These are phyloP conservation scores for Didymosphaeria variabile DNA, from an alignment of 2,329 filamentous ascomycete genomes.

Conservation along the genomic window DNA sequence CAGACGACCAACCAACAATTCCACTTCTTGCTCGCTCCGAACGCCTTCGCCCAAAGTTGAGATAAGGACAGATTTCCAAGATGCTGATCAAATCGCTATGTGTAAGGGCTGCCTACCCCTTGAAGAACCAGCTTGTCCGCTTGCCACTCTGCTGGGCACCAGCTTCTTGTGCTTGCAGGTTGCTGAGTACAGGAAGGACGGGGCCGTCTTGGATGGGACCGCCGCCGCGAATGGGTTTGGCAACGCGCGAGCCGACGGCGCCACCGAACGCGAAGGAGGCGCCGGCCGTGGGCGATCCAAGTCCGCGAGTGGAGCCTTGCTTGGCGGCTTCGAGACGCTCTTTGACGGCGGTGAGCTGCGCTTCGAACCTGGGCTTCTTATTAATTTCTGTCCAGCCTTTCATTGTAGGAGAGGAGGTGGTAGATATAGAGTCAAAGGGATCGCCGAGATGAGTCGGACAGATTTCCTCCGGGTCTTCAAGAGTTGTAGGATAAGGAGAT, in stretches of 20 bases:
- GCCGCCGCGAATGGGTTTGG: slow-evolving; percentile 69
- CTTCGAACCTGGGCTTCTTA: slow-evolving; percentile 78
- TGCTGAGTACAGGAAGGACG: slow-evolving; percentile 54
- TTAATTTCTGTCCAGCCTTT: slow-evolving; percentile 19
- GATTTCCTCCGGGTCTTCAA: background rate
- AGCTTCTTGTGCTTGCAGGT: slow-evolving; percentile 60
- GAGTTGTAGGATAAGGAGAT: background rate
- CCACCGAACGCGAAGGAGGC: slow-evolving; percentile 72
- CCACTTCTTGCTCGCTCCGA: slow-evolving; percentile 2
- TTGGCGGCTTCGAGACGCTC: slow-evolving; percentile 97
- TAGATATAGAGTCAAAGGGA: slow-evolving; percentile 5
- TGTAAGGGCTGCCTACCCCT: slow-evolving; percentile 56
- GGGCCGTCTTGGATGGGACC: slow-evolving; percentile 44
- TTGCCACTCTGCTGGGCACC: slow-evolving; percentile 64
- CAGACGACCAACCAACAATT: background rate
- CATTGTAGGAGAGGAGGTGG: slow-evolving; percentile 7
- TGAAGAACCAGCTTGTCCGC: slow-evolving; percentile 79
- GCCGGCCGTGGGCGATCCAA: slow-evolving; percentile 67
- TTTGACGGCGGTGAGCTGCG: slow-evolving; percentile 95
- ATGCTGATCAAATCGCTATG: slow-evolving; percentile 8
- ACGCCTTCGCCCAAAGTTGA: slow-evolving; percentile 2
- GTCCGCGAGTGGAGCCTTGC: slow-evolving; percentile 84
- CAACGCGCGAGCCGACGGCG: slow-evolving; percentile 64
- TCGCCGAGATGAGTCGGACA: background rate
- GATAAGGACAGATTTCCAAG: slow-evolving; percentile 6